Evolutionary conservation across 495 filamentous ascomycete genomes (phyloP), one percentile per base, ranked within the genome.

Genomic region (Pyrenula aspistea): DNA sequence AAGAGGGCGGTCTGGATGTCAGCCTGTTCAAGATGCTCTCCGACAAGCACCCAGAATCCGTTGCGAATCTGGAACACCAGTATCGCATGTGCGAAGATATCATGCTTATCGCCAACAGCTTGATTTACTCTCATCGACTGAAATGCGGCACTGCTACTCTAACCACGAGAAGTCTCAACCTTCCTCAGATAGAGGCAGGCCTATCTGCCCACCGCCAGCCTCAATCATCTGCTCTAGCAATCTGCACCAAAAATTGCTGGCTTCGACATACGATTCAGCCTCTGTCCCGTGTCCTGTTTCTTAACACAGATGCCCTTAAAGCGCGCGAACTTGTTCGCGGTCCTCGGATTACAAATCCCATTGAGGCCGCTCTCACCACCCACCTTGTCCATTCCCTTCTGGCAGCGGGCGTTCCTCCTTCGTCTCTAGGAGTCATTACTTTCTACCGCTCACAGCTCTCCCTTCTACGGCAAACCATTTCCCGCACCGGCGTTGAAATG

Each of bases 81-180:
- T 98, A 98, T 63, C 89, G 93, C 61, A 98, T 98, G 93, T 94
- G 88, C 63, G 85, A 91, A 52, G 92, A 97, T 25, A 86, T 98
- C 55, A 97, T 97, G 93, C 78, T 83, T 12, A 79, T 98, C 22
- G 91, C 88, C 55, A 97, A 96, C 71, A 87, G 80, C 3, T 82
- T 98, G 24, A 96, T 98, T 65, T 98, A 98, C 69, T 77, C 84
- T 20, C 91, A 91, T 12, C 78, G 83, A 2, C 78, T 98, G 10
- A 94, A 93, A 66, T 98, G 93, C 63, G 93, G 93, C 8, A 93
- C 82, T 12, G 72, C 82, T 54, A 75, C 80, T 51, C 84, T 96
- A 8, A 88, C 91, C 24, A 68, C 74, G 22, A 81, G 83, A 25
- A 73, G 72, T n/a, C 68, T 89, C 20, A 56, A 64, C 3, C 69